Evolutionary conservation across 106 monocot species (phyloP), one percentile per base, ranked within the genome.

Genomic region (Phalaenopsis aphrodite): DNA sequence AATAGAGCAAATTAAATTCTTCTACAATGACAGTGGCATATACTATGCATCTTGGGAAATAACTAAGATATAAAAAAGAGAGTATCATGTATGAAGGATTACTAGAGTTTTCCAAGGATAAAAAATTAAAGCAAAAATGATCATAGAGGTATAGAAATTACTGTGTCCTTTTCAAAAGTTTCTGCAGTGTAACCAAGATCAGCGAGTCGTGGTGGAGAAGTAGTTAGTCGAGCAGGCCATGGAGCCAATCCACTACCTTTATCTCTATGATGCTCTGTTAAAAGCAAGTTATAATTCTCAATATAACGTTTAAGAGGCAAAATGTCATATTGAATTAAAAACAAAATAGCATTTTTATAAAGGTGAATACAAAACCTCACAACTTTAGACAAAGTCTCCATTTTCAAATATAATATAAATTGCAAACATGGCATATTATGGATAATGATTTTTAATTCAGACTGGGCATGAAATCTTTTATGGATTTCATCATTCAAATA

Each of bases 231-330:
- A 80, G 84, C 82, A 43, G 96, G 96, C 96, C 96, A 97, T 77
- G 96, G 94, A 64, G 85, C 94, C 85, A 97, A 85, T 72, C 87
- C 89, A 87, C 88, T 94, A 15, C 94, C 96, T 77, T 78, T 82
- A 72, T 82, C 83, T 83, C 82, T 90, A 45, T 97, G 90, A 43
- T 80, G 79, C 79, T 89, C 96, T 97, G 87, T 48, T 21, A 72
- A 81, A 81, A 42, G 17, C 7, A 65, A 72, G 3, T 42, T 45
- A 8, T 21, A 7, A 52, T 52, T 52, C 52, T 6, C 16, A 18
- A 45, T 74, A 69, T n/a, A 69, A 39, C 38, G 69, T 69, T 69
- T 39, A 2, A 69, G 14, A 38, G 18, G 38, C 4, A 41, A n/a
- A 21, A 61, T n/a, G 61, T 41, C 5, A 69, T 69, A 65, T 23